Percentiles rank a stretch among this genome's conserved stretches.
Evolutionary conservation across 176 grass and related monocot genomes (phyloP).

Genomic region (Musa itinerans): DNA sequence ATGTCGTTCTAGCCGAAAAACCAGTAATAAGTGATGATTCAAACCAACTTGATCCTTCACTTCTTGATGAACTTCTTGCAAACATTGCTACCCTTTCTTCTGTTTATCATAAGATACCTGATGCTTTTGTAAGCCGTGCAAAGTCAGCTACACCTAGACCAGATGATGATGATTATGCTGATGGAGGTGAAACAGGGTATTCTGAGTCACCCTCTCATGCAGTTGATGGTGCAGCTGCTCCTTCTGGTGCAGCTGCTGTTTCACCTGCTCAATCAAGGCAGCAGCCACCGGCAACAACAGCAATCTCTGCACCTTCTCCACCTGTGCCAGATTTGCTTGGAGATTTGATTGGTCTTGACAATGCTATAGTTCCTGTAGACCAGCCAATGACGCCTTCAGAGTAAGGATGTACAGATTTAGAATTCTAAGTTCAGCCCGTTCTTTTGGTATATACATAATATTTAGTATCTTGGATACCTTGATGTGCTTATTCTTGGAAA

Average conservation of each 20-base stretch:
- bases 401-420: slow-evolving; percentile 27
- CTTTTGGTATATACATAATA: too few relatives aligned
- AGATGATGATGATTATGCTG: slow-evolving; percentile 87
- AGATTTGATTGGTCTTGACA: slow-evolving; percentile 84
- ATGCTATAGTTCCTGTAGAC: slow-evolving; percentile 64
- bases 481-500: background rate
- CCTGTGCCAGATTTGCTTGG: slow-evolving; percentile 84
- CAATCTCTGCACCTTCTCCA: slow-evolving; percentile 41
- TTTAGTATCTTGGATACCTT: too few relatives aligned
- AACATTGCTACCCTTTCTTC: slow-evolving; percentile 98
- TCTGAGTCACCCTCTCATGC: slow-evolving; percentile 87
- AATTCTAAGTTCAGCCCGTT: too few relatives aligned
- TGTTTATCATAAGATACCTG: slow-evolving; percentile 96
- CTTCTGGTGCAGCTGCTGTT: slow-evolving; percentile 47
- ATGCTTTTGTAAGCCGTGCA: slow-evolving; percentile 79
- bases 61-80: slow-evolving; percentile 91
- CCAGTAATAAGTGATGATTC: slow-evolving; percentile 98
- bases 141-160: slow-evolving; percentile 51
- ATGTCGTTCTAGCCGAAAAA: slow-evolving; percentile 96
- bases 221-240: slow-evolving; percentile 55
- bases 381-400: slow-evolving; percentile 46
- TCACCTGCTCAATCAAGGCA: slow-evolving; percentile 43
- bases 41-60: slow-evolving; percentile 76
- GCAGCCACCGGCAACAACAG: slow-evolving; percentile 12
- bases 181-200: slow-evolving; percentile 64